Base-by-base conservation (phyloP, 345 rosid genomes). In the Limnanthes douglasii region DNA sequence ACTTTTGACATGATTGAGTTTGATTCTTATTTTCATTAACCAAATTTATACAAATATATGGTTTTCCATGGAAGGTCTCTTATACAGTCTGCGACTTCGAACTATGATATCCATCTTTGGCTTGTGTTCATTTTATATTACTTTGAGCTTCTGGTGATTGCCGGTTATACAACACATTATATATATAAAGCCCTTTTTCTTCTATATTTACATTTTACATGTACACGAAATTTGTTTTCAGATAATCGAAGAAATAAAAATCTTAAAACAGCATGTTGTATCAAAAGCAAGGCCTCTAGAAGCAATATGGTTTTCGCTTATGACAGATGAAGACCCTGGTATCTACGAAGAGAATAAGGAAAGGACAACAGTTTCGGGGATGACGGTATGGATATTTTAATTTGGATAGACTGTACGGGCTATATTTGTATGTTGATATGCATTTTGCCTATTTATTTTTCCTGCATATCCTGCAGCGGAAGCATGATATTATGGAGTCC, bases 261-360 rank as follows among this genome's bases (percentile, higher is more conserved):
- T 68, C 29, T 39, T 69, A 46, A 90, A 76, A 56, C 65, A 88
- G 15, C 76, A 73, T 56, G 68, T 77, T 48, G 5, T 79, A 36
- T 74, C 62, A 26, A 84, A 80, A 38, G 81, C 92, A 18, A 56
- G 65, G 45, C 84, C 92, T 29, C 43, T 65, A 54, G 93, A 76
- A 11, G 62, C 71, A 41, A 56, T 65, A 48, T 67, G 94, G 52
- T 79, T 83, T 68, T 63, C 74, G 19, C 16, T 64, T 48, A 18
- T 40, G n/a, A 36, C 41, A 10, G 46, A 53, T 49, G 28, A 56
- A 32, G 67, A 64, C 28, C 40, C 38, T 13, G 50, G 41, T 47
- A 46, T 22, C 35, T 51, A 57, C 34, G 50, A 47, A 25, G 76
- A 59, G 15, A 53, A 53, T 37, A 21, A 34, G 1, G 52, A 40